Base-by-base conservation (phyloP, 2,329 filamentous ascomycete species). In the Nakataea oryzae region DNA sequence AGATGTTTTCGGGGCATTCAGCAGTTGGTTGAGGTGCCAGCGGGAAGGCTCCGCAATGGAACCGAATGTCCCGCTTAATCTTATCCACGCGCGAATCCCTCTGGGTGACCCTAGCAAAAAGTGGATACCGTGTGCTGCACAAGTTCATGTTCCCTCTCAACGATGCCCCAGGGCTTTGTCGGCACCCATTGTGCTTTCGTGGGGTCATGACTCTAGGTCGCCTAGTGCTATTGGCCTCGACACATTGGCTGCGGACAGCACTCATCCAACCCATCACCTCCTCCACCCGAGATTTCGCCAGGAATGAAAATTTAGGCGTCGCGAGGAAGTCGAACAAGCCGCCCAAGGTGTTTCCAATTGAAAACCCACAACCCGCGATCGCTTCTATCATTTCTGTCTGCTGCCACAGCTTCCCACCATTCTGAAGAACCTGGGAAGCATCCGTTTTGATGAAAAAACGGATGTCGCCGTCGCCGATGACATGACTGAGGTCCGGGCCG, bases 401-500 rank as follows among this genome's bases (percentile, higher is more conserved):
- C 64, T 47, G 63, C 58, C 68, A 67, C 62, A 73, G 72, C 74
- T 74, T 75, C 69, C 56, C 59, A 61, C 62, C 62, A 65, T 64
- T 67, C 68, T 68, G 70, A 74, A 74, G 70, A 77, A 66, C 64
- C 68, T 69, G 66, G 68, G 67, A 68, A 69, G 70, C 81, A 79
- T 84, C 79, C 79, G 81, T 85, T 86, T 85, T 80, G 72, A 70
- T 76, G 72, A 72, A 79, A 21, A 85, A 87, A 86, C 85, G 84
- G 84, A 87, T 87, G 85, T 86, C 83, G 84, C 82, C 75, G 76
- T 79, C 76, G 80, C 79, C 75, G 79, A 84, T 86, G 85, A 83
- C 82, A 87, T 87, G 85, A 86, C 80, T 84, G 83, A 86, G 83
- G 84, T 86, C 80, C 83, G 80, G 78, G 79, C 79, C 76, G 79